Percentiles rank a stretch among this genome's conserved stretches.
Conservation (phyloP, 2,329 filamentous ascomycete species). For the Pestalotiopsis fici region DNA sequence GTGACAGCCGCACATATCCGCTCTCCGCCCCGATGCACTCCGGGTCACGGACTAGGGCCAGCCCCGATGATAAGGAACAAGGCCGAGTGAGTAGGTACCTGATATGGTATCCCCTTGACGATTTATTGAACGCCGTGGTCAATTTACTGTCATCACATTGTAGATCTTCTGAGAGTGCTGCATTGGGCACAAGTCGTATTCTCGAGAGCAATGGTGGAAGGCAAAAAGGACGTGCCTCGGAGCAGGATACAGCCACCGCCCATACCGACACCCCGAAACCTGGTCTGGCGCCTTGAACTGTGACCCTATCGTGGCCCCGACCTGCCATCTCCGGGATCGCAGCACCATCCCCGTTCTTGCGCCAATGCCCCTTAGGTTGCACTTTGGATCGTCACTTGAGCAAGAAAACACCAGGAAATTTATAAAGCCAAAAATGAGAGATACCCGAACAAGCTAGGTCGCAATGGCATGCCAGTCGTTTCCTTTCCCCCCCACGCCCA, state of each 20-base stretch:
- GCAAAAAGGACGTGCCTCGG: neutral
- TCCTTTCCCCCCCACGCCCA: neutral
- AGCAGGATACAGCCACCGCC: neutral
- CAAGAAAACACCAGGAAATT: neutral
- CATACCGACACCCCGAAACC: neutral
- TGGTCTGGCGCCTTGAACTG: neutral
- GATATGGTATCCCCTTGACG: neutral
- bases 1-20: neutral
- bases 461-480: neutral
- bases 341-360: neutral
- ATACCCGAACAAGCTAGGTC: neutral
- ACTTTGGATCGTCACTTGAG: neutral
- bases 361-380: neutral
- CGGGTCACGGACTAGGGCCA: neutral
- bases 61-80: neutral
- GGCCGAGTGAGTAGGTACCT: neutral
- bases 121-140: neutral
- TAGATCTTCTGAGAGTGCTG: neutral
- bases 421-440: neutral
- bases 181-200: neutral
- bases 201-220: neutral
- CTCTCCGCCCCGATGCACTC: neutral
- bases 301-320: neutral
- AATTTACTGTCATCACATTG: neutral
- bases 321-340: conserved; percentile 7